A percentile compares a stretch with the other conserved stretches of the same genome.
phyloP scores from a whole-genome alignment of 2,329 filamentous ascomycete species.

The Neofusicoccum sp. region DNA sequence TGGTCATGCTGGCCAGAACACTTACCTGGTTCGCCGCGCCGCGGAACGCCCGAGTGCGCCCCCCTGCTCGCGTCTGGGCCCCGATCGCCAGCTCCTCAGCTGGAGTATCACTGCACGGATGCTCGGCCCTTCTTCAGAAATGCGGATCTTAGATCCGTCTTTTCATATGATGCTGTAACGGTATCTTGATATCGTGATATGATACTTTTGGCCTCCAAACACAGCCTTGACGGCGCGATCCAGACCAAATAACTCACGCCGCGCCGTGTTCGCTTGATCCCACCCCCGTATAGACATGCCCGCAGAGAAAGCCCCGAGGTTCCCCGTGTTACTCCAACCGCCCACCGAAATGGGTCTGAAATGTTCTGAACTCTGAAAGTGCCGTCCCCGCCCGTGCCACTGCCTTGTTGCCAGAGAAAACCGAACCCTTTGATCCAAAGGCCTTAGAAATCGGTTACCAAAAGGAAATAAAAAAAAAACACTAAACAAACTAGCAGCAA shows the following conservation, averaged over 20 bases:
- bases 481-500: conserved; percentile 1
- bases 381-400: neutral
- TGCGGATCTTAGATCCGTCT: conserved; percentile 6
- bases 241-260: conserved; percentile 6
- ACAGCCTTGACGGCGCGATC: neutral
- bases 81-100: neutral
- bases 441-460: neutral
- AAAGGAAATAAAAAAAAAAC: neutral
- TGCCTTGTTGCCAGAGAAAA: conserved; percentile 5
- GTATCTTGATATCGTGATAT: conserved; percentile 17
- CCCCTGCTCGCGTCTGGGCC: neutral
- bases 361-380: neutral
- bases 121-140: neutral
- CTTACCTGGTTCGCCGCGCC: neutral
- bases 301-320: neutral
- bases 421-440: conserved; percentile 1
- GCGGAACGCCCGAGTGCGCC: neutral
- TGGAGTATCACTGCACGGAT: neutral
- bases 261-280: conserved; percentile 8
- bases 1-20: neutral
- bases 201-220: conserved; percentile 15
- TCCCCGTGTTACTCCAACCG: conserved; percentile 11
- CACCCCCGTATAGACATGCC: conserved; percentile 12
- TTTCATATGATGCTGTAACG: conserved; percentile 17
- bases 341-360: conserved; percentile 6